Evolutionary conservation across 495 filamentous ascomycete species (phyloP), one percentile per base, ranked within the genome.

Genomic region (Durotheca rogersii): DNA sequence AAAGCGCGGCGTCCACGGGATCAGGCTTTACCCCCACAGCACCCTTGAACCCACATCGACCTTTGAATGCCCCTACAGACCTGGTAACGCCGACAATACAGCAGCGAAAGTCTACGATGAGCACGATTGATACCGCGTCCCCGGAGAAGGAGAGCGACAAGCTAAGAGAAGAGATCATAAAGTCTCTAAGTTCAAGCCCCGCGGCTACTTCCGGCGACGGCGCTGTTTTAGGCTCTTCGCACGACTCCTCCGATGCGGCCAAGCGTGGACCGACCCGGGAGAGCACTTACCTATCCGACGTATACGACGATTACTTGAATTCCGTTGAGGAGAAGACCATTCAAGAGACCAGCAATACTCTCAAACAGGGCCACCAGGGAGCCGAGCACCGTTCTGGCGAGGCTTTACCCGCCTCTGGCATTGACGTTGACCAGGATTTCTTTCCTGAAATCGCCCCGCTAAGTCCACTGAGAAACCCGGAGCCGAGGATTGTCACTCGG

Each of bases 161-260:
- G 41, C 67, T 94, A 39, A 72, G 84, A 20, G 84, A 89, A 53
- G 90, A 95, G 55, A 94, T 94, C 25, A 87, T 90, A 18, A 81
- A 80, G 27, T 86, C 82, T n/a, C 67, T 93, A 9, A 89, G 78
- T 34, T 44, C 59, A 34, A 44, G 56, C 30, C 60, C 62, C 4
- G 21, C 56, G 1, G 47, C 45, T 17, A 52, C 59, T 1, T 50
- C 60, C 25, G 41, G 47, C 32, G 56, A 52, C 6, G 53, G 40
- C 12, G 31, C 18, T 14, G 33, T 58, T 7, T 17, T 56, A 15
- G 33, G 23, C 7, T 30, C 33, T n/a, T 41, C 47, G 4, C 18
- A 34, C 25, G 29, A 7, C 11, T 14, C 19, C 5, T 56, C 60
- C 21, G 64, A 64, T 10, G 56, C 63, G 7, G 51, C 53, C 2